These are phyloP conservation scores for Breviolum minutum DNA, from an alignment of 73 alveolate species.

Conservation along the genomic window DNA sequence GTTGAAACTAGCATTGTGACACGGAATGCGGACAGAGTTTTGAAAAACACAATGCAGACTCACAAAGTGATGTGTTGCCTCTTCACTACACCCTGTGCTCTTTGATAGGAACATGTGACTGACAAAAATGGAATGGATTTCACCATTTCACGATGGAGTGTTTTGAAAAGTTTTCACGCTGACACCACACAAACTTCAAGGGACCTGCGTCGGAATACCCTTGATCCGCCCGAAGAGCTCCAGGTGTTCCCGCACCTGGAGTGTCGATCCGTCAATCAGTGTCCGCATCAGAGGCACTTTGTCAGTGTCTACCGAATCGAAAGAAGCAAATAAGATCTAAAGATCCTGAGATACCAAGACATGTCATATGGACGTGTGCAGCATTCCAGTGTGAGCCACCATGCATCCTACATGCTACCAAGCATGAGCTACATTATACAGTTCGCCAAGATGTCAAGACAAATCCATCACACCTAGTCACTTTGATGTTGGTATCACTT, in stretches of 20 bases:
- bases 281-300: not conserved
- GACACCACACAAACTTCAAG: not conserved
- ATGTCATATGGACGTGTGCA: too few species aligned
- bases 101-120: not conserved
- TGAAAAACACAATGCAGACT: not conserved
- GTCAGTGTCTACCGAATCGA: not conserved
- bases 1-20: not conserved
- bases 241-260: conserved; percentile 96
- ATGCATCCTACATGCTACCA: not conserved
- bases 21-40: not conserved
- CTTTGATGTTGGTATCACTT: not conserved
- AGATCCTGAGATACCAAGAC: too few species aligned
- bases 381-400: too few species aligned
- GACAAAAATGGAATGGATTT: not conserved
- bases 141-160: too few species aligned
- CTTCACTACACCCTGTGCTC: not conserved
- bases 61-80: not conserved
- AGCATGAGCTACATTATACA: not conserved
- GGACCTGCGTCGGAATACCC: conserved; percentile 94
- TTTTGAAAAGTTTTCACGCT: too few species aligned
- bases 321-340: too few species aligned
- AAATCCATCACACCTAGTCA: not conserved
- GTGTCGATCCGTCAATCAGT: too few species aligned
- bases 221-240: conserved; percentile 96
- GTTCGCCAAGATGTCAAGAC: not conserved